Conservation (phyloP, 345 rosid species). For the Geranium brycei region DNA sequence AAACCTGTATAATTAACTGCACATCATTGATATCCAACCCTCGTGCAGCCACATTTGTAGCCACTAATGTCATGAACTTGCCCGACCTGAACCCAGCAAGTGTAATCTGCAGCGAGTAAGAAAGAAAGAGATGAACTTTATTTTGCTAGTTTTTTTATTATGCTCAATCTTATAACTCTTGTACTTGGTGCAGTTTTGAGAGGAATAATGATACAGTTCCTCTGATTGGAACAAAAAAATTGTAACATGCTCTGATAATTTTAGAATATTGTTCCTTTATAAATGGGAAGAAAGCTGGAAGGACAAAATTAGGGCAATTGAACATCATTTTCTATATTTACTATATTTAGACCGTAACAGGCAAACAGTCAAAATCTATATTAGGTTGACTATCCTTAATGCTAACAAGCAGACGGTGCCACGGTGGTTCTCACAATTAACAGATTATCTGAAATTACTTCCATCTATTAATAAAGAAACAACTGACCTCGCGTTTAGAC, state of each 20-base stretch:
- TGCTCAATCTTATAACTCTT: neutral
- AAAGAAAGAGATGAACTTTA: neutral
- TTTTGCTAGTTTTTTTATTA: neutral
- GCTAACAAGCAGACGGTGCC: too few species aligned
- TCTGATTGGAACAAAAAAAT: neutral
- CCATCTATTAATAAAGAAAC: neutral
- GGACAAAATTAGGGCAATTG: neutral
- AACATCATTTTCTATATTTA: neutral
- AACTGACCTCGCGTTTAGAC: slow-evolving; percentile 72
- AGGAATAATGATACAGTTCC: neutral
- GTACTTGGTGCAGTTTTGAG: neutral
- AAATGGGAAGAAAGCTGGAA: neutral
- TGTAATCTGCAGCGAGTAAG: slow-evolving; percentile 45
- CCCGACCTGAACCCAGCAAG: slow-evolving; percentile 86
- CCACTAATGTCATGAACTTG: slow-evolving; percentile 76
- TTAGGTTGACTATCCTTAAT: too few species aligned
- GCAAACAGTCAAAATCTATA: too few species aligned
- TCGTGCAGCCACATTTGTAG: slow-evolving; percentile 92
- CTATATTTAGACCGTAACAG: too few species aligned
- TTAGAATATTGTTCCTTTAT: neutral
- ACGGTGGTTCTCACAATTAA: neutral
- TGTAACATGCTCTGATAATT: neutral
- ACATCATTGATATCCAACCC: slow-evolving; percentile 94
- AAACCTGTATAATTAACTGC: slow-evolving; percentile 90
- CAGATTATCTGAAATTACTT: neutral